Conservation (phyloP, 441 rosid genomes). For the Sinapis alba region DNA sequence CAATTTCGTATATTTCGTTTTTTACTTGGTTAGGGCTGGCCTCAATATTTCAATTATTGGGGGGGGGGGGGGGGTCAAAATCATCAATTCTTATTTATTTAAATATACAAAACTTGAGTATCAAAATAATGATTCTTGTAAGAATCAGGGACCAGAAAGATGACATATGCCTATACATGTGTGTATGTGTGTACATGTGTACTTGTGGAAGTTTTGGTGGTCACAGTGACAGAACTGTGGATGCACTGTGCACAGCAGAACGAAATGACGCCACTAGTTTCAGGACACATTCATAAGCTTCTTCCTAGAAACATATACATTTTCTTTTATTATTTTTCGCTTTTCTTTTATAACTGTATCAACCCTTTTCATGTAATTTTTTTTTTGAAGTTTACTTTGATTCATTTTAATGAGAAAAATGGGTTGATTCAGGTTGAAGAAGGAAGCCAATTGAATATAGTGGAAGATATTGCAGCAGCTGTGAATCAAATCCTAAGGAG, state of each 20-base stretch:
- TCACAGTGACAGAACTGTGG: constrained; percentile 32
- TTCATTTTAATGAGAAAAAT: background rate
- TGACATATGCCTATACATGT: constrained; percentile 36
- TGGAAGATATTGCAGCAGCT: constrained; percentile 71
- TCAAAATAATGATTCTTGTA: constrained; percentile 29
- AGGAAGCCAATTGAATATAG: constrained; percentile 58
- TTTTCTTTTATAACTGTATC: background rate
- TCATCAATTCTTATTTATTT: background rate
- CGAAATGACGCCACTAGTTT: constrained; percentile 44
- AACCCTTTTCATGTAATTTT: constrained; percentile 8
- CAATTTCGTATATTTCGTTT: constrained; percentile 10
- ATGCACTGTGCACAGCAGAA: constrained; percentile 37
- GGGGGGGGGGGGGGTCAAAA: background rate
- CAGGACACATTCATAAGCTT: constrained; percentile 36
- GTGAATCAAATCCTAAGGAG: constrained; percentile 52
- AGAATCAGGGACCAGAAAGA: constrained; percentile 35
- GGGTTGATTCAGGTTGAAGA: constrained; percentile 54
- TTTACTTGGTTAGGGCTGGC: constrained; percentile 27
- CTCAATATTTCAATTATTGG: constrained; percentile 33
- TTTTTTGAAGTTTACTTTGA: background rate
- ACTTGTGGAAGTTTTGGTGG: constrained; percentile 24
- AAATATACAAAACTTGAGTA: background rate
- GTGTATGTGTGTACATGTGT: constrained; percentile 23
- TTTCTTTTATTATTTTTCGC: constrained; percentile 3
- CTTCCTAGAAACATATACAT: constrained; percentile 25